Evolutionary conservation across 805 yeast species (phyloP).

Genomic region (Debaryomyces prosopidis): DNA sequence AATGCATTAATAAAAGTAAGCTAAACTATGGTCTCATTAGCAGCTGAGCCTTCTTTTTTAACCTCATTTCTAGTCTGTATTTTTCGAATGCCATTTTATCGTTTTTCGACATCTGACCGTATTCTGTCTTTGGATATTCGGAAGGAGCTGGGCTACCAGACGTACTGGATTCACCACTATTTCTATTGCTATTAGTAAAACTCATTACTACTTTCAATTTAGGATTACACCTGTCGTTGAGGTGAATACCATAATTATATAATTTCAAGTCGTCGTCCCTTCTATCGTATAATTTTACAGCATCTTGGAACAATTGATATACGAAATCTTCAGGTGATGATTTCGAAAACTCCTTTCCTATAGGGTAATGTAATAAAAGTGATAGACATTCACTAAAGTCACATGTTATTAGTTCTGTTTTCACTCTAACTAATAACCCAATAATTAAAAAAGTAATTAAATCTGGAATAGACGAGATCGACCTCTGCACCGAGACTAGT

Average conservation of each 20-base stretch:
- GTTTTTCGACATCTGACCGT: conserved; percentile 20
- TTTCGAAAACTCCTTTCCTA: conserved; percentile 15
- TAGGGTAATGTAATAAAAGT: conserved; percentile 51
- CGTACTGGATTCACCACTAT: conserved; percentile 20
- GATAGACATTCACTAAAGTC: conserved; percentile 55
- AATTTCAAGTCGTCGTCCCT: conserved; percentile 38
- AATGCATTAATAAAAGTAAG: too few species aligned
- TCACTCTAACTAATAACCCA: conserved; percentile 44
- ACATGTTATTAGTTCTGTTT: conserved; percentile 42
- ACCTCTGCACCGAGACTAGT: conserved; percentile 28
- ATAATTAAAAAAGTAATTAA: conserved; percentile 44
- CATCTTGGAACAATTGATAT: conserved; percentile 30
- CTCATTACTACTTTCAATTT: conserved; percentile 30
- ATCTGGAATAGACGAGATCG: conserved; percentile 25
- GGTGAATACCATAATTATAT: conserved; percentile 39
- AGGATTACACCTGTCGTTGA: conserved; percentile 42
- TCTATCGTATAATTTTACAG: conserved; percentile 31
- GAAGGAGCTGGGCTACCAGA: conserved; percentile 4
- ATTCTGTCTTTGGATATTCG: not conserved
- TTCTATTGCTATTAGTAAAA: conserved; percentile 21
- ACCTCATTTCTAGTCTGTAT: conserved; percentile 45
- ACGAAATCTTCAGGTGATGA: conserved; percentile 18
- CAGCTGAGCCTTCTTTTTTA: conserved; percentile 45
- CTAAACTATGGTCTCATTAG: conserved; percentile 19
- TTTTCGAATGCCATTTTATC: conserved; percentile 46